Conservation (phyloP, 305 asterid species). For the Fraxinus greggii region DNA sequence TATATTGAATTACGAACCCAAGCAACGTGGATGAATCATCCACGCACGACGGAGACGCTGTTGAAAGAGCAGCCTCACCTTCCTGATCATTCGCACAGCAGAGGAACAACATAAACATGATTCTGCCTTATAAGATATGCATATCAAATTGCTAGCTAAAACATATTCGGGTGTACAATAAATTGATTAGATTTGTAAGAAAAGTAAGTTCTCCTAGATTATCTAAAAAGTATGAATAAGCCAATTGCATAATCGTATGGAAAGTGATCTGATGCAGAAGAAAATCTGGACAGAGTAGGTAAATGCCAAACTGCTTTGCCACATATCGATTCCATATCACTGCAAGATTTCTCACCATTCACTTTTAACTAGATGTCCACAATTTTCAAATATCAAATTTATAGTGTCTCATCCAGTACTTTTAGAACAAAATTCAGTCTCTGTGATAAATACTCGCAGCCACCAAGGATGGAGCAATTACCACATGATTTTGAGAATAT, state of each 20-base stretch:
- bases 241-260: background rate
- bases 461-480: background rate
- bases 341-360: background rate
- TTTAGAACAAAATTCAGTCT: background rate
- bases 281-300: background rate
- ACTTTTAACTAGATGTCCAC: background rate
- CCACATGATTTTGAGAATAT: background rate
- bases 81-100: constrained; percentile 32
- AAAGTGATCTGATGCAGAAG: background rate
- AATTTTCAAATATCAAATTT: background rate
- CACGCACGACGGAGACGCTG: constrained; percentile 29
- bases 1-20: constrained; percentile 34
- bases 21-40: constrained; percentile 41
- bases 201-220: background rate
- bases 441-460: background rate
- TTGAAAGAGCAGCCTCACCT: constrained; percentile 14
- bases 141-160: background rate
- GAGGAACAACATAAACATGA: background rate
- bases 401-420: background rate
- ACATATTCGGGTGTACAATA: background rate
- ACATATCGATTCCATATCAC: background rate
- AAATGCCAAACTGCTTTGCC: background rate
- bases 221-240: background rate
- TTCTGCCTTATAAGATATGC: background rate
- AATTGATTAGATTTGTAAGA: background rate